These are phyloP conservation scores for Phytophthora sp. DNA, from an alignment of 352 stramenopile species.

Conservation along the genomic window DNA sequence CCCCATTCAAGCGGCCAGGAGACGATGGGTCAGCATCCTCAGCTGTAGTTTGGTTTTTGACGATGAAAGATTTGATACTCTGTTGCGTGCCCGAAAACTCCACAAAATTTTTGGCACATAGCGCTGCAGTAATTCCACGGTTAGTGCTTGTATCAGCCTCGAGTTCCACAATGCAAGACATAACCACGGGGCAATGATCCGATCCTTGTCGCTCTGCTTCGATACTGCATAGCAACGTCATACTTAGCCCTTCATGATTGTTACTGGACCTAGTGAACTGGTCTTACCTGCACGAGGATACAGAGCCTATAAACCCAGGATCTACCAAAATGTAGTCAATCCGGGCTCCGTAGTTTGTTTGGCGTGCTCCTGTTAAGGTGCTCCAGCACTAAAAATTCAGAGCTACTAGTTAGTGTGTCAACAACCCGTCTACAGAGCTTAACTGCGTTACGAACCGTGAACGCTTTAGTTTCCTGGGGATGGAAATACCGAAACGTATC, in stretches of 20 bases:
- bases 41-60: constrained; percentile 5
- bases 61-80: constrained; percentile 58
- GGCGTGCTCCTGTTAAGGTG: constrained; percentile 77
- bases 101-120: constrained; percentile 73
- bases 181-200: constrained; percentile 81
- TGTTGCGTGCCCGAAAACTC: constrained; percentile 85
- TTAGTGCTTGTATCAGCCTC: constrained; percentile 20
- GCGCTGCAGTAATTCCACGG: constrained; percentile 30
- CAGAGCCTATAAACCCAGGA: constrained; percentile 46
- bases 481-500: constrained; percentile 87
- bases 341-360: constrained; percentile 92
- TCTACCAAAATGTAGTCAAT: constrained; percentile 92
- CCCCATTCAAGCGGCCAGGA: neutral
- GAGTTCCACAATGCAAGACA: constrained; percentile 48
- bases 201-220: constrained; percentile 67
- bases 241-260: neutral
- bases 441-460: constrained; percentile 56
- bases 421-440: neutral
- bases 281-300: constrained; percentile 63
- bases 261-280: neutral
- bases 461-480: constrained; percentile 72
- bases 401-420: neutral
- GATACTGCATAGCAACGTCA: constrained; percentile 32
- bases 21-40: neutral
- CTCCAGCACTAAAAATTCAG: constrained; percentile 77